Conservation (phyloP, 305 asterid species). For the Lippia alba region DNA sequence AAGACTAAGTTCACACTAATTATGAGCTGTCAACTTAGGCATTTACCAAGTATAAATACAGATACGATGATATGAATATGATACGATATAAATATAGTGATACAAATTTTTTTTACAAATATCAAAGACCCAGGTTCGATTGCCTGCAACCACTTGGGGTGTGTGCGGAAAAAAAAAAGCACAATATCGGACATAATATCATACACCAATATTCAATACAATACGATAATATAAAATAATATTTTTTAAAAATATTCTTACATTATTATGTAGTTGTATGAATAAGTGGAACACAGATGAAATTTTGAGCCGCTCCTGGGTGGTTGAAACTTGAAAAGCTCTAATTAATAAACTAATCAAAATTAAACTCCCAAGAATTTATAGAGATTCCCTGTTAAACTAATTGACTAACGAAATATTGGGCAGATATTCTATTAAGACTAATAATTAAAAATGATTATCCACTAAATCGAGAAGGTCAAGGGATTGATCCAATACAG, state of each 20-base stretch:
- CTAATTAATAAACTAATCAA: background rate
- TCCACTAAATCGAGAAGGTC: background rate
- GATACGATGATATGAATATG: too few species aligned
- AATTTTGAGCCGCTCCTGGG: background rate
- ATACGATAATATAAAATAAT: too few species aligned
- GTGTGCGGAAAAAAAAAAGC: too few species aligned
- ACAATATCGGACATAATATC: too few species aligned
- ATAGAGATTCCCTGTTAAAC: background rate
- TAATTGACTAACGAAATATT: background rate
- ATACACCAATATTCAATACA: too few species aligned
- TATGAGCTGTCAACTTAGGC: conserved; percentile 1
- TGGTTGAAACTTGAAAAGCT: conserved; percentile 7
- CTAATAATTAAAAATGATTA: background rate
- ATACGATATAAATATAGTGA: too few species aligned
- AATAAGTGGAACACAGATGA: background rate
- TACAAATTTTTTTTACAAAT: too few species aligned
- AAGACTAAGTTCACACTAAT: background rate
- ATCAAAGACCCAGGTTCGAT: too few species aligned
- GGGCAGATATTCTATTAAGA: background rate
- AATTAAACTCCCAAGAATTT: background rate
- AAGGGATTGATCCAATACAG: background rate
- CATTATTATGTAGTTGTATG: too few species aligned
- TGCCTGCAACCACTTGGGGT: too few species aligned
- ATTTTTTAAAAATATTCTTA: too few species aligned
- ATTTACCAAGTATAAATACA: too few species aligned